phyloP scores from a whole-genome alignment of 345 rosid genomes.

The Luvunga scandens region DNA sequence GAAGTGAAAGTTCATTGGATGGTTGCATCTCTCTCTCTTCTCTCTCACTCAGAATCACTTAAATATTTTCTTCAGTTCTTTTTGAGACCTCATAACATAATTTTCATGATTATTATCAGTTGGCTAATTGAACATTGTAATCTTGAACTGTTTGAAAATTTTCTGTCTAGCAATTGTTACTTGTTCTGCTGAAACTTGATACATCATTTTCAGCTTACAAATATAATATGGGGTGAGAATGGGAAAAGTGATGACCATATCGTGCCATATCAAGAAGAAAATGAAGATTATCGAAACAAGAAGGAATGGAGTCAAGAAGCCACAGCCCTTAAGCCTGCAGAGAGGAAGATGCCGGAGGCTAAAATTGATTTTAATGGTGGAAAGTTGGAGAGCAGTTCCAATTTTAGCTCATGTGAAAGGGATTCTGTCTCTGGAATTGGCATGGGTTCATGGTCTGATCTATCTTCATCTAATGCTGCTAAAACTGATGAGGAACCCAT shows the following conservation, averaged over 20 bases:
- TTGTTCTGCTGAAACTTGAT: conserved; percentile 13
- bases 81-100: neutral
- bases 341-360: conserved; percentile 38
- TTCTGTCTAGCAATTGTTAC: conserved; percentile 13
- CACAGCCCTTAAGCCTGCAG: conserved; percentile 33
- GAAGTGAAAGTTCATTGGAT: neutral
- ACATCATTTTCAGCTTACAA: conserved; percentile 57
- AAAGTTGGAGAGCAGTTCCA: conserved; percentile 45
- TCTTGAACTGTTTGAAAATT: neutral
- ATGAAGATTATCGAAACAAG: conserved; percentile 43
- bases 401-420: conserved; percentile 37
- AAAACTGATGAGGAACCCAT: conserved; percentile 45
- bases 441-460: conserved; percentile 54
- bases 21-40: no score
- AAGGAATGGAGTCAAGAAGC: conserved; percentile 51
- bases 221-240: conserved; percentile 88
- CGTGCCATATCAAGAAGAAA: conserved; percentile 61
- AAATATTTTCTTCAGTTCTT: neutral
- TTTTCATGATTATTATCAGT: neutral
- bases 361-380: conserved; percentile 38
- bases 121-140: neutral
- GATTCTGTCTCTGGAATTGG: conserved; percentile 41
- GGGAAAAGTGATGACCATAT: conserved; percentile 69
- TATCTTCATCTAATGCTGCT: conserved; percentile 42
- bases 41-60: neutral